Evolutionary conservation across 2,329 filamentous ascomycete species (phyloP).

Genomic region (Alternaria infectoria): DNA sequence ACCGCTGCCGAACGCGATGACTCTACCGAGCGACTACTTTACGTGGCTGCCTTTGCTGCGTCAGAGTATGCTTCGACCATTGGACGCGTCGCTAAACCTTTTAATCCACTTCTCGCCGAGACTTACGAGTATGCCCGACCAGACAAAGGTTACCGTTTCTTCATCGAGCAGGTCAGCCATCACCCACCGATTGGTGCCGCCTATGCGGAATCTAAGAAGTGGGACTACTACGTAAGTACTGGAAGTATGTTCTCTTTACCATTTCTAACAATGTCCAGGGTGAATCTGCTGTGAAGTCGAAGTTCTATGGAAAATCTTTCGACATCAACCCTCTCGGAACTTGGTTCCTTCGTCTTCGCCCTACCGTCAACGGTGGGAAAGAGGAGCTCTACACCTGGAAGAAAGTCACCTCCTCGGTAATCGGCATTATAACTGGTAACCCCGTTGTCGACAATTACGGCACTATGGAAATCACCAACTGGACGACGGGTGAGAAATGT

Average conservation of each 20-base stretch:
- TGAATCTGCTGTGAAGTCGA: slow-evolving; percentile 92
- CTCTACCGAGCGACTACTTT: slow-evolving; percentile 89
- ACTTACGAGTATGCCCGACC: slow-evolving; percentile 96
- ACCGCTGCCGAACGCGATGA: slow-evolving; percentile 83
- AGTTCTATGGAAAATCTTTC: slow-evolving; percentile 97
- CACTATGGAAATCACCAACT: slow-evolving; percentile 96
- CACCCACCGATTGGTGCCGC: slow-evolving; percentile 94
- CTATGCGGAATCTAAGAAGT: slow-evolving; percentile 88
- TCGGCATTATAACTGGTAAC: slow-evolving; percentile 96
- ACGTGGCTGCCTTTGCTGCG: slow-evolving; percentile 93
- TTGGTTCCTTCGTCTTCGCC: slow-evolving; percentile 90
- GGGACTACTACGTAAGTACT: slow-evolving; percentile 81
- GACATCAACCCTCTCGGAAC: slow-evolving; percentile 96
- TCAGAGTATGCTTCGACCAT: slow-evolving; percentile 98
- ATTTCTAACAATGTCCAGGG: slow-evolving; percentile 60
- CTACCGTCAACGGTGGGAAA: slow-evolving; percentile 67
- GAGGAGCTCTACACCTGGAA: slow-evolving; percentile 98
- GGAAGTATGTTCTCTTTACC: not conserved
- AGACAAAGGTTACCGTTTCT: slow-evolving; percentile 97
- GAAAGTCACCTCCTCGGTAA: slow-evolving; percentile 96
- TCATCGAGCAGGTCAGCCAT: slow-evolving; percentile 97
- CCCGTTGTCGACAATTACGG: slow-evolving; percentile 98
- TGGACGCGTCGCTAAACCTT: slow-evolving; percentile 94
- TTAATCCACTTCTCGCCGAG: slow-evolving; percentile 94
- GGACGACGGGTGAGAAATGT: slow-evolving; percentile 91